phyloP scores from a whole-genome alignment of 345 rosid genomes.

The Camelina neglecta region DNA sequence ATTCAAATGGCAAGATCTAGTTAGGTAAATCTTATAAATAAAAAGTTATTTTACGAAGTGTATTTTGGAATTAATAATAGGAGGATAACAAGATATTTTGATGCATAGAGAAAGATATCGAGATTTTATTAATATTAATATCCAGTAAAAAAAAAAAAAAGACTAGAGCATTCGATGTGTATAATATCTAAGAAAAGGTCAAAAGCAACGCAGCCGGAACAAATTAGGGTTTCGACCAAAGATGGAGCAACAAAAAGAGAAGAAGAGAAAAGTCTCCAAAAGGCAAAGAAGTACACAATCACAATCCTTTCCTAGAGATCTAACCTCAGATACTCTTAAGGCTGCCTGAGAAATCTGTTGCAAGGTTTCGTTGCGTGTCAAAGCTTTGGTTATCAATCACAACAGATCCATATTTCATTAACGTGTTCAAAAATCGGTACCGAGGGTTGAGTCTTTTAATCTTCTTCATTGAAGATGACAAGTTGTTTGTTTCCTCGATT shows the following conservation, averaged over 20 bases:
- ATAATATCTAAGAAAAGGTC: neutral
- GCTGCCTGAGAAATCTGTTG: neutral
- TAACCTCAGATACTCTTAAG: neutral
- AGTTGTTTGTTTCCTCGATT: neutral
- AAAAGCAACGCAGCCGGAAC: neutral
- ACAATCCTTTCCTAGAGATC: neutral
- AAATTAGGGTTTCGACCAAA: neutral
- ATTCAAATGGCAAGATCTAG: no score
- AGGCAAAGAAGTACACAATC: neutral
- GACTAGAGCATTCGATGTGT: no score
- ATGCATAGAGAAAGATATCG: no score
- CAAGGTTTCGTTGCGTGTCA: neutral
- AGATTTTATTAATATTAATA: no score
- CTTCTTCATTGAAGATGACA: neutral
- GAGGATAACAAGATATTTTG: no score
- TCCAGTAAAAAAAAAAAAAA: no score
- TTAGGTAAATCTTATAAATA: no score
- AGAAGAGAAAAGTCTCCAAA: neutral
- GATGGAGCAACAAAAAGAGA: neutral
- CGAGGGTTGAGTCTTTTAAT: neutral
- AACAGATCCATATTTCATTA: slow-evolving; percentile 3
- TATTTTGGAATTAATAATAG: no score
- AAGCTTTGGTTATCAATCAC: slow-evolving; percentile 10
- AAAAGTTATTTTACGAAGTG: no score
- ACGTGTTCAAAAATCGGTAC: neutral